phyloP scores from a whole-genome alignment of 805 yeast species.

The Lipomyces oligophaga region DNA sequence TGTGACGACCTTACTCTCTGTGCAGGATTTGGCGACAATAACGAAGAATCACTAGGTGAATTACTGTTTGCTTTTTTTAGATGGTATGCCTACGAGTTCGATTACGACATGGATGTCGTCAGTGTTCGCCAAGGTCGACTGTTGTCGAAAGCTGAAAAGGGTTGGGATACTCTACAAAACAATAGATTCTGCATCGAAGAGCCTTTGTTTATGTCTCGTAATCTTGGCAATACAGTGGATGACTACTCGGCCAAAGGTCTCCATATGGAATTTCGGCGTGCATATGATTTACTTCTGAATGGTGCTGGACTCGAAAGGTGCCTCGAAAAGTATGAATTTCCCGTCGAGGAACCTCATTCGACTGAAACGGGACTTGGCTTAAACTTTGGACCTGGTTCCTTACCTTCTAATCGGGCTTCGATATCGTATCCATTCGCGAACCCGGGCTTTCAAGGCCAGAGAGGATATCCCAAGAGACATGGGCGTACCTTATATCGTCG shows the following conservation, averaged over 20 bases:
- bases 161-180: conserved; percentile 31
- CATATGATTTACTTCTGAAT: conserved; percentile 20
- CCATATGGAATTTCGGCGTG: conserved; percentile 31
- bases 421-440: too few species aligned
- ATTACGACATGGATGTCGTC: conserved; percentile 27
- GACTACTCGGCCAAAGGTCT: conserved; percentile 32
- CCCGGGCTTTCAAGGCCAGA: too few species aligned
- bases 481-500: too few species aligned
- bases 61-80: conserved; percentile 29
- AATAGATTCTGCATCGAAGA: conserved; percentile 33
- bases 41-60: conserved; percentile 28
- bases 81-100: conserved; percentile 30
- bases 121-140: conserved; percentile 31
- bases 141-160: conserved; percentile 29
- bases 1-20: conserved; percentile 27
- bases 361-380: conserved; percentile 7
- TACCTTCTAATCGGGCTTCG: not conserved
- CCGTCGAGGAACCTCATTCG: conserved; percentile 9
- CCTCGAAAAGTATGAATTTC: conserved; percentile 20
- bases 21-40: conserved; percentile 22
- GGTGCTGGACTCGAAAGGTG: conserved; percentile 10
- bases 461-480: too few species aligned
- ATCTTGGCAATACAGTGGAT: conserved; percentile 33
- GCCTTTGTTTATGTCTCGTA: conserved; percentile 29
- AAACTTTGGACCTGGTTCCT: not conserved